These are phyloP conservation scores for Suillus alpinus DNA, from an alignment of 768 basidiomycete genomes.

Conservation along the genomic window DNA sequence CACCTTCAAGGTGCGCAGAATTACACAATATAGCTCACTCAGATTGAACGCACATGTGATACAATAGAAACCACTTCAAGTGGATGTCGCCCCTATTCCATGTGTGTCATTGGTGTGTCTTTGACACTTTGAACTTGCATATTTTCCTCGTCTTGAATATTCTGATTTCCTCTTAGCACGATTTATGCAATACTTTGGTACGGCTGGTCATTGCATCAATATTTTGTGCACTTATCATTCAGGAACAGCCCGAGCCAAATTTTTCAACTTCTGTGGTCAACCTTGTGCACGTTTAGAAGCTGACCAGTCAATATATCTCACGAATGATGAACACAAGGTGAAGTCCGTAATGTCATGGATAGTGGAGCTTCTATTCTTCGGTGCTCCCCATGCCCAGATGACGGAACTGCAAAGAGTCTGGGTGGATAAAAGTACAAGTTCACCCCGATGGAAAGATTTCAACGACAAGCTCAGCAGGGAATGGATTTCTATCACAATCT, in stretches of 20 bases:
- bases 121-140: not conserved
- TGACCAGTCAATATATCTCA: constrained; percentile 38
- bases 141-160: not conserved
- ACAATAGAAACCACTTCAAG: not conserved
- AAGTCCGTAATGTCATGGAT: constrained; percentile 8
- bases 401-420: constrained; percentile 6
- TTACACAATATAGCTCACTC: not conserved
- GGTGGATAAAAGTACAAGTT: constrained; percentile 4
- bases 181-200: constrained; percentile 44
- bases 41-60: not conserved
- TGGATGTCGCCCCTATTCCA: not conserved
- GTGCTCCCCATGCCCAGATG: constrained; percentile 23
- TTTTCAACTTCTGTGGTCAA: constrained; percentile 48
- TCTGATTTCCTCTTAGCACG: constrained; percentile 28
- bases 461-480: constrained; percentile 18
- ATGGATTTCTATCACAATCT: constrained; percentile 10
- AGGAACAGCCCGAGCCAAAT: constrained; percentile 25
- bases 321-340: not conserved
- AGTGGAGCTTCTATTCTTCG: constrained; percentile 21
- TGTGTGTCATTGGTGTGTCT: not conserved
- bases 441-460: constrained; percentile 17
- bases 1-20: not conserved
- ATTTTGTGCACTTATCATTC: not conserved
- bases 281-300: constrained; percentile 42
- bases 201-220: constrained; percentile 3